A percentile compares a stretch with the other conserved stretches of the same genome.
phyloP scores from a whole-genome alignment of 2,329 filamentous ascomycete species.

The Fusarium sp. region DNA sequence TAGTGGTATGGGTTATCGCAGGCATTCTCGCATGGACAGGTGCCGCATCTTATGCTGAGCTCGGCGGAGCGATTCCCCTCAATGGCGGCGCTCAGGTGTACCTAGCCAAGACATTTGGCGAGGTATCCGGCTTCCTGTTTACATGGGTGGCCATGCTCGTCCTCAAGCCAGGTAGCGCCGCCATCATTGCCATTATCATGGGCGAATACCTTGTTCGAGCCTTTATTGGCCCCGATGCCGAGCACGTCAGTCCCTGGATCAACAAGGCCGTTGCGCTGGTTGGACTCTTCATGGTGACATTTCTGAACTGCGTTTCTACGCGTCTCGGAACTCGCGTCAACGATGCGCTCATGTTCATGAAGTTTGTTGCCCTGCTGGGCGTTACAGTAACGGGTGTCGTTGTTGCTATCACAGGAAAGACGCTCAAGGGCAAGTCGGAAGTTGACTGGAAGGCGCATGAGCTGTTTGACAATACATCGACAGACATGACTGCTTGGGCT shows the following conservation, averaged over 20 bases:
- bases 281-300: slow-evolving; percentile 78
- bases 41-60: slow-evolving; percentile 91
- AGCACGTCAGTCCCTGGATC: slow-evolving; percentile 83
- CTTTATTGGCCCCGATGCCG: slow-evolving; percentile 84
- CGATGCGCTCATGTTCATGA: slow-evolving; percentile 95
- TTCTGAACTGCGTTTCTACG: slow-evolving; percentile 91
- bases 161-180: slow-evolving; percentile 89
- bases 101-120: slow-evolving; percentile 94
- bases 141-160: slow-evolving; percentile 96
- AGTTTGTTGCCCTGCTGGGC: slow-evolving; percentile 87
- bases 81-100: slow-evolving; percentile 97
- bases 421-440: slow-evolving; percentile 77
- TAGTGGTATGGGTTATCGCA: slow-evolving; percentile 91
- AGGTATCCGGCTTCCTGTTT: slow-evolving; percentile 91
- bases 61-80: slow-evolving; percentile 93
- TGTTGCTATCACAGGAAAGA: slow-evolving; percentile 86
- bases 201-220: slow-evolving; percentile 96
- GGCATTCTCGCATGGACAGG: slow-evolving; percentile 97
- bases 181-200: slow-evolving; percentile 97
- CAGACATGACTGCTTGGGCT: slow-evolving; percentile 85
- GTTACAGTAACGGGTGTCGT: slow-evolving; percentile 90
- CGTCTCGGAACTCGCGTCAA: slow-evolving; percentile 86
- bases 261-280: slow-evolving; percentile 86
- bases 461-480: slow-evolving; percentile 90
- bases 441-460: slow-evolving; percentile 85